Percentiles rank a stretch among this genome's conserved stretches.
Evolutionary conservation across 305 asterid genomes (phyloP).

Genomic region (Fraxinus dipetala): DNA sequence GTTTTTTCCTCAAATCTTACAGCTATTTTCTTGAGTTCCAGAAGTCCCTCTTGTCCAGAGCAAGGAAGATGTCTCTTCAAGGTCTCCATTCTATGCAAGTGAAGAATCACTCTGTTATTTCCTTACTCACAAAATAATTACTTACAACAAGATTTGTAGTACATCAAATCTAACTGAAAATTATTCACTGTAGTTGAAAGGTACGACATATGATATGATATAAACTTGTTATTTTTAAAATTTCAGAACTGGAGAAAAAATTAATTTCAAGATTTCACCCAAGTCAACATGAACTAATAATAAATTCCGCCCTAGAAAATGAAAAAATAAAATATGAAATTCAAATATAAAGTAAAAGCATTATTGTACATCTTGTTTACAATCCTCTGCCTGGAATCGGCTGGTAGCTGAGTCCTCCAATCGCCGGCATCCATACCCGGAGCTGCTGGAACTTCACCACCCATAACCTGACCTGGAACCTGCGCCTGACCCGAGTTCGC

Average conservation of each 20-base stretch:
- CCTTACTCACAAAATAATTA: slow-evolving; percentile 5
- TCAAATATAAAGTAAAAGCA: too few relatives aligned
- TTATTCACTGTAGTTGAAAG: not conserved
- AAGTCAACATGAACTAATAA: not conserved
- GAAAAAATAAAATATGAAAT: not conserved
- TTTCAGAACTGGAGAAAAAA: not conserved
- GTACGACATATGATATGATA: not conserved
- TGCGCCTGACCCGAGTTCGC: slow-evolving; percentile 53
- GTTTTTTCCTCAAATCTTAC: slow-evolving; percentile 67
- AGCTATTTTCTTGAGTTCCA: slow-evolving; percentile 63
- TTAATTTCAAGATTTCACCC: not conserved
- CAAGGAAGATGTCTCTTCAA: slow-evolving; percentile 69
- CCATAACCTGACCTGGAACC: slow-evolving; percentile 47
- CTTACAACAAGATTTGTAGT: not conserved
- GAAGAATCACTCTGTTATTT: slow-evolving; percentile 12
- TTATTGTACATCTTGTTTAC: slow-evolving; percentile 56
- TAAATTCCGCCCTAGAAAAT: not conserved
- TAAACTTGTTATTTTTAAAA: not conserved
- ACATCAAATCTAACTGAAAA: not conserved
- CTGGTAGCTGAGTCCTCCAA: slow-evolving; percentile 69
- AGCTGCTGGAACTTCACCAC: slow-evolving; percentile 44
- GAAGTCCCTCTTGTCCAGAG: slow-evolving; percentile 59
- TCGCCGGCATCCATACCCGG: slow-evolving; percentile 56
- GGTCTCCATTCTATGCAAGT: slow-evolving; percentile 52
- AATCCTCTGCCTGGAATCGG: slow-evolving; percentile 68